Base-by-base conservation (phyloP, 352 stramenopile species). In the Pythium dissimile region DNA sequence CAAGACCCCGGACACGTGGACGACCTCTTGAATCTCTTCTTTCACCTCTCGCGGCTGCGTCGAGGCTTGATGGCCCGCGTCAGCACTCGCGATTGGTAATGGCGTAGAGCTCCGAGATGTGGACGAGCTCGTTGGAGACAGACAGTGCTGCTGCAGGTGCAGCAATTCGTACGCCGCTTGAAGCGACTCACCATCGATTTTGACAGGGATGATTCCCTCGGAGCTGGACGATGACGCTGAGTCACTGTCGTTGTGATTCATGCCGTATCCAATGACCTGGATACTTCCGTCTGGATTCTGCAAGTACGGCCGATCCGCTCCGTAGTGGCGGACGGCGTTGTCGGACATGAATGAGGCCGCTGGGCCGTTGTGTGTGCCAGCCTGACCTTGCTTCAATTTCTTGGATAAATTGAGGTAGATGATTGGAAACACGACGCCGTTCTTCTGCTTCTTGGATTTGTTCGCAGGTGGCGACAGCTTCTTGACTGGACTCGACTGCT, bases 371-470 rank as follows among this genome's bases (percentile, higher is more conserved):
- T n/a, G n/a, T n/a, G 27, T 35, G 12, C n/a, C 20, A 27, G 2
- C 10, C 12, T 59, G 37, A 5, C 46, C 39, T 28, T 64, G 66
- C 62, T 88, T 88, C 26, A 72, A 53, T 39, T 85, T 83, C 63
- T 84, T 88, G 26, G 76, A 88, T 37, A 90, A 39, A 30, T 88
- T 88, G 69, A 90, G 81, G 72, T 90, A 90, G 54, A 90, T 88
- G 67, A 90, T 88, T 7, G 80, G 80, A 32, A 90, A 80, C 38
- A 80, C 71, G 5, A 75, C 64, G 9, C 56, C 56, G 30, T 59
- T 64, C 30, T 81, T 80, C n/a, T 84, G 72, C 30, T 76, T 79
- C 67, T 79, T 84, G 6, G 60, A 43, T 35, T 69, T 74, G 50
- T 69, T 77, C n/a, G 63, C 63, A 5, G 66, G 62, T 11, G 73